Percentiles rank a stretch among this genome's conserved stretches.
These are phyloP conservation scores for Echeveria elegans DNA, from an alignment of 164 flowering plant species.

Conservation along the genomic window DNA sequence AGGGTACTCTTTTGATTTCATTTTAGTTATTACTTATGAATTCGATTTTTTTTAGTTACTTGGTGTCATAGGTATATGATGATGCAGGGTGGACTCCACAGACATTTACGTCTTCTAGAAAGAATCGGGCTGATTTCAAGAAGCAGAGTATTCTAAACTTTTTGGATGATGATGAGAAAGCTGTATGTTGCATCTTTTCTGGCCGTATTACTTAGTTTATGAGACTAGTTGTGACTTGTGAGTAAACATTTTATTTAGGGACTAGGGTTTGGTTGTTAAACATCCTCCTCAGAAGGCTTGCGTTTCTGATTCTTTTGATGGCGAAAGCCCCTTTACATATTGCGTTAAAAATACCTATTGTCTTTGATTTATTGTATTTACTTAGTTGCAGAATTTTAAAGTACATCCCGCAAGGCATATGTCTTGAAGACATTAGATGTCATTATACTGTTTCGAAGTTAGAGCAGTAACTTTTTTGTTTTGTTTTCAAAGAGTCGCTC, in stretches of 20 bases:
- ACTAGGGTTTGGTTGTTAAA: too few species aligned
- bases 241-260: background rate
- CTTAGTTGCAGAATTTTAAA: background rate
- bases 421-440: background rate
- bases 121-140: constrained; percentile 72
- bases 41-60: background rate
- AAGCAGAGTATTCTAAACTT: constrained; percentile 62
- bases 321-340: background rate
- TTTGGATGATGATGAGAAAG: constrained; percentile 90
- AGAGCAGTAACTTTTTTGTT: background rate
- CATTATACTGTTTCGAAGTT: background rate
- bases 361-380: background rate
- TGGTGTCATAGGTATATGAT: background rate
- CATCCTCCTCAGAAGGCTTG: too few species aligned
- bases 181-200: constrained; percentile 35
- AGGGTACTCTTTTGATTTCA: constrained; percentile 35
- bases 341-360: background rate
- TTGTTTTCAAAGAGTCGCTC: background rate
- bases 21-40: background rate
- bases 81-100: constrained; percentile 92
- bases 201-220: background rate
- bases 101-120: constrained; percentile 79
- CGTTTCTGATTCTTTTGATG: background rate
- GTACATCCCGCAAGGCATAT: background rate
- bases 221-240: background rate